These are phyloP conservation scores for Dendrobium huoshanense DNA, from an alignment of 106 monocot species.

Conservation along the genomic window DNA sequence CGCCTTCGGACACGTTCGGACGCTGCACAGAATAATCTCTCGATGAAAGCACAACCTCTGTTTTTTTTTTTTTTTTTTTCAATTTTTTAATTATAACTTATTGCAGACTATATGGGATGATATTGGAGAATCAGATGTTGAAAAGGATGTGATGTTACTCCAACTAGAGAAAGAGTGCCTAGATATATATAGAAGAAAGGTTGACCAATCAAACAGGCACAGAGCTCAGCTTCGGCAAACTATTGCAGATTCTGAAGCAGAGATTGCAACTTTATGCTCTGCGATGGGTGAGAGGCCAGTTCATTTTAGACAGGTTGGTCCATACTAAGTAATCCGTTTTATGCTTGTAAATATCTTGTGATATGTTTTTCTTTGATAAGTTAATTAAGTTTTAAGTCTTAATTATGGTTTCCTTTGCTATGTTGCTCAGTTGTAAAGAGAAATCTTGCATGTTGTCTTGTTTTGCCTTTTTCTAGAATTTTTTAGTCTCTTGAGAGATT, in stretches of 20 bases:
- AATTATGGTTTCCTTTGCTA: background rate
- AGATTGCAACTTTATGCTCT: conserved; percentile 68
- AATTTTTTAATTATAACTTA: background rate
- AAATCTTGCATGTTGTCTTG: background rate
- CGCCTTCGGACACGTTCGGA: too few relatives aligned
- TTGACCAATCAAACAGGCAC: conserved; percentile 49
- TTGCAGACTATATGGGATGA: conserved; percentile 73
- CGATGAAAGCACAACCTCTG: background rate
- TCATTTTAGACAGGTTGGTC: conserved; percentile 53
- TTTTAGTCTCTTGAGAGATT: background rate
- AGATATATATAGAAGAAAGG: conserved; percentile 64
- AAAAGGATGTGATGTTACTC: conserved; percentile 59
- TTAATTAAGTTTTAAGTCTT: background rate
- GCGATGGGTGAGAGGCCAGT: conserved; percentile 58
- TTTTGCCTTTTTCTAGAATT: background rate
- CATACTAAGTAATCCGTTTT: background rate
- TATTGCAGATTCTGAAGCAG: conserved; percentile 69
- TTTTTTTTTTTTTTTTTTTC: background rate
- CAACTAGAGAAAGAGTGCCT: conserved; percentile 77
- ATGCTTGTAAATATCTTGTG: background rate
- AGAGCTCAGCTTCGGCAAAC: conserved; percentile 55
- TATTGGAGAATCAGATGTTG: conserved; percentile 56
- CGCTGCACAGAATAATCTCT: too few relatives aligned
- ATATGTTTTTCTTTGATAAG: background rate
- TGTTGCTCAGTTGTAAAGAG: too few relatives aligned